Base-by-base conservation (phyloP, 2,329 filamentous ascomycete genomes). In the Colletotrichum higginsianum region DNA sequence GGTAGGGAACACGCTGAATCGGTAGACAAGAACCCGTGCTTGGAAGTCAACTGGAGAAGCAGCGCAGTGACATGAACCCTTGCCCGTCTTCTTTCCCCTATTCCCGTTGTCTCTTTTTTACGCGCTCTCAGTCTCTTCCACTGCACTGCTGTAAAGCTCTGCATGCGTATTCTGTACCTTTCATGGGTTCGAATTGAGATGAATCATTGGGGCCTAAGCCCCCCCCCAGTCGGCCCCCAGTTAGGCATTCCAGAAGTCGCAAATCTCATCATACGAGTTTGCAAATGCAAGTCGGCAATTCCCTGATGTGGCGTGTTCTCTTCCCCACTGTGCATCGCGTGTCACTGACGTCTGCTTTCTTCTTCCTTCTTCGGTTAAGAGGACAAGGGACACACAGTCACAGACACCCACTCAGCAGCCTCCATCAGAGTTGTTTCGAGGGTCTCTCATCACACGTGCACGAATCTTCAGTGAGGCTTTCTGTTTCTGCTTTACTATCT, bases 251-350 rank as follows among this genome's bases (percentile, higher is more conserved):
- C 57, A 38, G 65, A 58, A 67, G 56, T 26, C 46, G 58, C 58
- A 63, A 63, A 63, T 66, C 58, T 62, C 65, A 71, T 71, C 68
- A 71, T 71, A 71, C 68, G 68, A 71, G 68, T 68, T 71, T 68
- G 58, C 58, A 63, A 52, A 53, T 67, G 68, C 58, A 63, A 55
- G 46, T 68, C 68, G 68, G 68, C 65, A 68, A 63, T 63, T 71
- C 58, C 65, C 52, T 71, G 65, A 52, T 60, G 58, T 68, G 58
- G 68, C 64, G 58, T 68, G 58, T 63, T 63, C 23, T 63, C 44
- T 60, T 49, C 65, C 46, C 68, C 68, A 63, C 65, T 23, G 46
- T 6, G 40, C 38, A 71, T 71, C 68, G 68, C 68, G 50, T 67
- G 68, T 63, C 58, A 63, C 68, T 60, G 68, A 68, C 68, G 68